These are phyloP conservation scores for Paramarasmius palmivorus DNA, from an alignment of 1,284 basidiomycete genomes.

Conservation along the genomic window DNA sequence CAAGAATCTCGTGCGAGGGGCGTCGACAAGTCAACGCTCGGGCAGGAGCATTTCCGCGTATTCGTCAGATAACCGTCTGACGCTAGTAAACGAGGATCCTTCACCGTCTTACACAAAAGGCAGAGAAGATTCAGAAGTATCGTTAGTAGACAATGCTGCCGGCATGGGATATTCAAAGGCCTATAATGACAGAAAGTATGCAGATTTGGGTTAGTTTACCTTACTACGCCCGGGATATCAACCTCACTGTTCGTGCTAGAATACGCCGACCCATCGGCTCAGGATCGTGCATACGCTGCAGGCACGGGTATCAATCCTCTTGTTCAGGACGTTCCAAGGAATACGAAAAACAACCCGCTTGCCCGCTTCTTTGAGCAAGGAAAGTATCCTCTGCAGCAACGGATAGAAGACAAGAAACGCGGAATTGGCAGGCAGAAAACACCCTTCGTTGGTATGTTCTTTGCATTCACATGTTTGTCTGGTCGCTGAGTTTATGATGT, in stretches of 20 bases:
- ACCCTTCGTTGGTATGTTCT: constrained; percentile 67
- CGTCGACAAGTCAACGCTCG: constrained; percentile 9
- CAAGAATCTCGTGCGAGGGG: constrained; percentile 18
- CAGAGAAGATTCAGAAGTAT: constrained; percentile 35
- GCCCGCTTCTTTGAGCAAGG: constrained; percentile 41
- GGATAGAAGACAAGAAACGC: constrained; percentile 82
- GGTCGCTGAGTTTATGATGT: constrained; percentile 4
- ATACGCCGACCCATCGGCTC: constrained; percentile 54
- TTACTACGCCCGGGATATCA: constrained; percentile 1
- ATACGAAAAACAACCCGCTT: constrained; percentile 41
- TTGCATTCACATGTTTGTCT: background rate
- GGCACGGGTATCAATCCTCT: constrained; percentile 42
- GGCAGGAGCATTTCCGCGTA: background rate
- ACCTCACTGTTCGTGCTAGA: constrained; percentile 37
- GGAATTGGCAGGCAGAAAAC: constrained; percentile 82
- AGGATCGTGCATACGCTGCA: constrained; percentile 21
- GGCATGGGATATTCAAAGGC: constrained; percentile 31
- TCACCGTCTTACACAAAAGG: constrained; percentile 15
- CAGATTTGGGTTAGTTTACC: constrained; percentile 53
- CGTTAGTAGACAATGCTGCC: constrained; percentile 48
- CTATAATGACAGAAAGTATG: constrained; percentile 31
- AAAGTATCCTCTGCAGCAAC: constrained; percentile 75
- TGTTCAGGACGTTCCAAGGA: constrained; percentile 15
- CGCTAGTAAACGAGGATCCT: background rate
- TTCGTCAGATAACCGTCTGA: background rate